Conservation (phyloP, 106 monocot species). For the Apostasia ramifera region DNA sequence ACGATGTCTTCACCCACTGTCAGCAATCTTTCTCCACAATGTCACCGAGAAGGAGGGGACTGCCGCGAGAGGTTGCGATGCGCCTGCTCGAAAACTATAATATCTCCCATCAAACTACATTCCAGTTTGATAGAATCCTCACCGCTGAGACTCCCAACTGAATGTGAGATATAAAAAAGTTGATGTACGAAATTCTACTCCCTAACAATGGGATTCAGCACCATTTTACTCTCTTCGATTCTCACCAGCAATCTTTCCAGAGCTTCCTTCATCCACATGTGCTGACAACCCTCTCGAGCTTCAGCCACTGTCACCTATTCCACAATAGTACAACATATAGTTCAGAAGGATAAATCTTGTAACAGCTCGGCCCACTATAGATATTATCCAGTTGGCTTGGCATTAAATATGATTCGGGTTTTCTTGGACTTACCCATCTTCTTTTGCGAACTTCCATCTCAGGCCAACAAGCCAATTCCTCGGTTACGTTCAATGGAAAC, state of each 20-base stretch:
- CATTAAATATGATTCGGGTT: background rate
- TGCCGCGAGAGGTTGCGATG: too few relatives aligned
- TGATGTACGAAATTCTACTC: too few relatives aligned
- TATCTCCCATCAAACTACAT: too few relatives aligned
- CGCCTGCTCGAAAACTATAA: too few relatives aligned
- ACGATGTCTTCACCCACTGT: too few relatives aligned
- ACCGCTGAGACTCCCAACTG: too few relatives aligned
- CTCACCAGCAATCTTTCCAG: constrained; percentile 22
- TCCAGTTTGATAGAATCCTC: too few relatives aligned
- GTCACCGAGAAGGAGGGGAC: too few relatives aligned
- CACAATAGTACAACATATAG: background rate
- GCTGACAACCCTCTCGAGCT: constrained; percentile 29
- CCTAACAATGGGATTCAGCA: too few relatives aligned
- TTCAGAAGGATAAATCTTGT: background rate
- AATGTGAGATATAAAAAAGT: too few relatives aligned
- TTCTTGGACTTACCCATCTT: constrained; percentile 37
- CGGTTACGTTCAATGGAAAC: constrained; percentile 54
- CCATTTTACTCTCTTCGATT: background rate
- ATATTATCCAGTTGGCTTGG: too few relatives aligned
- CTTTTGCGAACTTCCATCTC: constrained; percentile 46
- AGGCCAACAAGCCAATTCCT: constrained; percentile 38
- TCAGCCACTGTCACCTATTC: constrained; percentile 26
- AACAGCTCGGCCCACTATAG: background rate
- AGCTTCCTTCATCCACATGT: constrained; percentile 47
- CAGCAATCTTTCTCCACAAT: too few relatives aligned